These are phyloP conservation scores for Mycena rebaudengoi DNA, from an alignment of 768 basidiomycete genomes.

Conservation along the genomic window DNA sequence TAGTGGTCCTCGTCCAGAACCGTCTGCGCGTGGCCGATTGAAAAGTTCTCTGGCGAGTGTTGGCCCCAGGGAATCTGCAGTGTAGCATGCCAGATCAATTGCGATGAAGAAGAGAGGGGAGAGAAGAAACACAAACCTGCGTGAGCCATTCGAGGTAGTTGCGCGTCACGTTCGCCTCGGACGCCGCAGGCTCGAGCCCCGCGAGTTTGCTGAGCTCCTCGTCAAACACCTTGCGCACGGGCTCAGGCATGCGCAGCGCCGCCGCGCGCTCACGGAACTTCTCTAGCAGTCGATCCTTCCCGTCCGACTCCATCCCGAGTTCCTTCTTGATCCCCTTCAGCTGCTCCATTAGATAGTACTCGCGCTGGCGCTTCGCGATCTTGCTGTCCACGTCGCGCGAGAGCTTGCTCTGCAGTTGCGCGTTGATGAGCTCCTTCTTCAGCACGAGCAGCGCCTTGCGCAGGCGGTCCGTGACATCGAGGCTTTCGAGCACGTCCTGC, in stretches of 20 bases:
- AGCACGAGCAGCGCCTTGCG: constrained; percentile 91
- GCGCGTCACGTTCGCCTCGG: constrained; percentile 92
- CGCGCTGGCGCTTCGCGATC: constrained; percentile 92
- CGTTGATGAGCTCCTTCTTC: constrained; percentile 98
- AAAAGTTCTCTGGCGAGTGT: constrained; percentile 93
- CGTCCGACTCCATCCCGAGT: constrained; percentile 93
- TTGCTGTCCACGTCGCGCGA: constrained; percentile 93
- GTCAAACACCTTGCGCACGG: constrained; percentile 93
- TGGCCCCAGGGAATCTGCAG: constrained; percentile 93
- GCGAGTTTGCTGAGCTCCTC: constrained; percentile 93
- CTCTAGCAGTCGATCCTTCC: constrained; percentile 93
- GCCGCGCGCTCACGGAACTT: constrained; percentile 90
- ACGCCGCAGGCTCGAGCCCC: constrained; percentile 89
- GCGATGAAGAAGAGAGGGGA: constrained; percentile 6
- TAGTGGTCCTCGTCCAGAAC: constrained; percentile 97
- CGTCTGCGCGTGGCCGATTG: constrained; percentile 79
- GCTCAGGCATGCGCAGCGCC: constrained; percentile 86
- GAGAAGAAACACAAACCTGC: constrained; percentile 54
- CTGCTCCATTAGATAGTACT: constrained; percentile 97
- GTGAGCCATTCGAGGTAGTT: constrained; percentile 96
- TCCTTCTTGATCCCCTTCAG: constrained; percentile 97
- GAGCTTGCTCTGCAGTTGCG: constrained; percentile 93
- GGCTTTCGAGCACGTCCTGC: constrained; percentile 91
- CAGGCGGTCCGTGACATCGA: constrained; percentile 86
- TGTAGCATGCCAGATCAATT: too few relatives aligned